These are phyloP conservation scores for Fulvia fulva DNA, from an alignment of 2,329 filamentous ascomycete species.

Conservation along the genomic window DNA sequence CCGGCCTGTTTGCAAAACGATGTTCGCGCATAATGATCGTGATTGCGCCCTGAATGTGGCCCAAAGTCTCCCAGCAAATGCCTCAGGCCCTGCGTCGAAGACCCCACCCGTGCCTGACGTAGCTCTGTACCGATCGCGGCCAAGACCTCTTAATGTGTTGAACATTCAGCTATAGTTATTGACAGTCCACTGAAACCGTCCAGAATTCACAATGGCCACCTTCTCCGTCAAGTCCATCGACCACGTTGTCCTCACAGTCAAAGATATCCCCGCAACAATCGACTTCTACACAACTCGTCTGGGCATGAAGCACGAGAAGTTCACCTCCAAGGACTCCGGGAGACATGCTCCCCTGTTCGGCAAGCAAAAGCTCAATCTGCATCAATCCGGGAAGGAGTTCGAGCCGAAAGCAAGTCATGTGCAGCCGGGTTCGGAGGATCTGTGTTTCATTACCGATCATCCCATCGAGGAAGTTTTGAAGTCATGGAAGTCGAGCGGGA, in stretches of 20 bases:
- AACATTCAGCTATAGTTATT: background rate
- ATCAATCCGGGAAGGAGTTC: conserved; percentile 53
- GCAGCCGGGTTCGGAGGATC: conserved; percentile 54
- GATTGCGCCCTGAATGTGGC: too few relatives aligned
- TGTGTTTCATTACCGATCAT: conserved; percentile 57
- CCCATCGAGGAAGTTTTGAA: conserved; percentile 47
- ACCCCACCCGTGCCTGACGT: background rate
- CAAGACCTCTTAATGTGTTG: background rate
- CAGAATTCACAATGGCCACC: conserved; percentile 14
- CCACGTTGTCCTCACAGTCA: conserved; percentile 59
- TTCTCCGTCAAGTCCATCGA: conserved; percentile 47
- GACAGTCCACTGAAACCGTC: background rate
- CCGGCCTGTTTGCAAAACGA: too few relatives aligned
- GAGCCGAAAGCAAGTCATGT: conserved; percentile 54
- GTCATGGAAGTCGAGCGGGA: conserved; percentile 40
- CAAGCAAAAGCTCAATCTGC: conserved; percentile 59
- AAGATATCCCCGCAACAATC: conserved; percentile 47
- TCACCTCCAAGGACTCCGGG: conserved; percentile 38
- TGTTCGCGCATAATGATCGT: too few relatives aligned
- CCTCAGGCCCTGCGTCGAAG: background rate
- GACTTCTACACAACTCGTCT: conserved; percentile 54
- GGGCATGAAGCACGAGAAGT: conserved; percentile 55
- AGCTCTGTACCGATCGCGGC: background rate
- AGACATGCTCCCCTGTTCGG: conserved; percentile 56
- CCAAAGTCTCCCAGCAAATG: too few relatives aligned